Percentiles rank a stretch among this genome's conserved stretches.
Evolutionary conservation across 768 basidiomycete species (phyloP).

Genomic region (Boletus reticuloceps): DNA sequence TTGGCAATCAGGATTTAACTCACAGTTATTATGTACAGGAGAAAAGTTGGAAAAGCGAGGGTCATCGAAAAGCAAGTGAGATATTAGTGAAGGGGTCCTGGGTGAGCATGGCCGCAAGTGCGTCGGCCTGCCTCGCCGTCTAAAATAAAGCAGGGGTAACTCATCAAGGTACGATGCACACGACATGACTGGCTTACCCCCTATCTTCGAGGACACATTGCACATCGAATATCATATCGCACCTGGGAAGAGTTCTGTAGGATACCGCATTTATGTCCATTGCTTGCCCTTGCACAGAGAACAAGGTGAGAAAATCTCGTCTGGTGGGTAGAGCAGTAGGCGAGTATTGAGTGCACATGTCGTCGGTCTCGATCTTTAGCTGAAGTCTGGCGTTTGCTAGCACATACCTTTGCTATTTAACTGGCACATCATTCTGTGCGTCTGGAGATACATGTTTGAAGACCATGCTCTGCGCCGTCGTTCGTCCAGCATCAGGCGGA

Average conservation of each 20-base stretch:
- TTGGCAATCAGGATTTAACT: neutral
- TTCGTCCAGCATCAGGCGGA: slow-evolving; percentile 2
- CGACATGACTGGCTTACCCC: neutral
- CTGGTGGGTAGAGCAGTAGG: slow-evolving; percentile 6
- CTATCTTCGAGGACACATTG: slow-evolving; percentile 1
- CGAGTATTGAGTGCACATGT: slow-evolving; percentile 16
- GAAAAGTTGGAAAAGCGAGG: neutral
- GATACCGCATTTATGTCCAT: neutral
- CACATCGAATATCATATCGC: slow-evolving; percentile 6
- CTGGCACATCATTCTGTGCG: slow-evolving; percentile 4
- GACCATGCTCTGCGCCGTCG: neutral
- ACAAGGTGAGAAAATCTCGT: neutral
- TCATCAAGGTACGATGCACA: neutral
- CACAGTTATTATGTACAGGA: slow-evolving; percentile 1
- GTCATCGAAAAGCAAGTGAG: neutral
- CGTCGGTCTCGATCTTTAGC: slow-evolving; percentile 3
- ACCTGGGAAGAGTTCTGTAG: rapidly evolving
- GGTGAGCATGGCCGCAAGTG: neutral
- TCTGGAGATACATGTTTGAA: neutral
- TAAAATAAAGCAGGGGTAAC: neutral
- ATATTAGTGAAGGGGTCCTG: neutral
- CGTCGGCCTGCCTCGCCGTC: neutral
- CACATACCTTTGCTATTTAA: slow-evolving; percentile 22
- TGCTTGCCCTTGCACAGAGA: neutral
- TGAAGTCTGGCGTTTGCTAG: slow-evolving; percentile 4